These are phyloP conservation scores for Hypomyces perniciosus DNA, from an alignment of 2,329 filamentous ascomycete species.

Conservation along the genomic window DNA sequence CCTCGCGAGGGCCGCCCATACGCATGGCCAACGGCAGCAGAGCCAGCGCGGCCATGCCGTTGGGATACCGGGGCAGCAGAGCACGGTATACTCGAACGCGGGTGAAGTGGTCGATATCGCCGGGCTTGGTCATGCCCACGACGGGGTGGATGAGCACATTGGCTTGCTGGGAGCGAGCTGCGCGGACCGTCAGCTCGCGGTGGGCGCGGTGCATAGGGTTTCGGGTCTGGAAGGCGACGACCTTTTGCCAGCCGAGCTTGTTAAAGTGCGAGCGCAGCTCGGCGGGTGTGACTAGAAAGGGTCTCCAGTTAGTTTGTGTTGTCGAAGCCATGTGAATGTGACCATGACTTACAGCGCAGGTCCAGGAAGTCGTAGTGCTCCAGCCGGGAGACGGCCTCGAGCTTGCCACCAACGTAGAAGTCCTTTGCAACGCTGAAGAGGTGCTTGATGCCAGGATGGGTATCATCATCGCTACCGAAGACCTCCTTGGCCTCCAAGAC, in stretches of 20 bases:
- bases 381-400: conserved; percentile 89
- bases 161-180: conserved; percentile 89
- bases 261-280: conserved; percentile 96
- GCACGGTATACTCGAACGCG: conserved; percentile 98
- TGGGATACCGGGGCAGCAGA: conserved; percentile 91
- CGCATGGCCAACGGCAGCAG: conserved; percentile 96
- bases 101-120: conserved; percentile 99
- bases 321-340: neutral
- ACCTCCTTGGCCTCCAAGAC: conserved; percentile 85
- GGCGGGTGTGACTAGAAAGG: conserved; percentile 68
- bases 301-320: neutral
- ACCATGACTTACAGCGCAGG: conserved; percentile 66
- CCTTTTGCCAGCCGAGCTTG: conserved; percentile 97
- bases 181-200: conserved; percentile 93
- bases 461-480: conserved; percentile 84
- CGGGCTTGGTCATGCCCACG: conserved; percentile 96
- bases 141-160: conserved; percentile 99
- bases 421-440: conserved; percentile 75
- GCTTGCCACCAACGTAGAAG: conserved; percentile 91
- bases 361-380: conserved; percentile 99
- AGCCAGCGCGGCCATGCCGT: conserved; percentile 96
- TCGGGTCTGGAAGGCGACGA: conserved; percentile 97
- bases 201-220: conserved; percentile 99
- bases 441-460: conserved; percentile 89
- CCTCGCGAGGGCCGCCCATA: conserved; percentile 97